phyloP scores from a whole-genome alignment of 257 asterid species.

The Orobanche coerulescens region DNA sequence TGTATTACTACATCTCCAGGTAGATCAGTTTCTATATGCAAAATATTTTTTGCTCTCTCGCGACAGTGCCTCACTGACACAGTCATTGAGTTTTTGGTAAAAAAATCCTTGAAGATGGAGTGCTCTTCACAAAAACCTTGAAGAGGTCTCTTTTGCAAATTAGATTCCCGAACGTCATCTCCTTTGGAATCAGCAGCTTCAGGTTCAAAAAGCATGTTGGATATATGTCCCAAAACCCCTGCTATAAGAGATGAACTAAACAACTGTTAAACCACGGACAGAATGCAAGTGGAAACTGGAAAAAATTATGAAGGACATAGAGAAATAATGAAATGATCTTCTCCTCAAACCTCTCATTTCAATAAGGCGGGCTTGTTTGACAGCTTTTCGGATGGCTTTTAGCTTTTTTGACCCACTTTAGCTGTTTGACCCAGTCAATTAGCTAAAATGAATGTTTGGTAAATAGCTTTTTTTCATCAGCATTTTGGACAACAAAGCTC shows the following conservation, averaged over 20 bases:
- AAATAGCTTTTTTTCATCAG: too few relatives aligned
- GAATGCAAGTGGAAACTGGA: slow-evolving; percentile 6
- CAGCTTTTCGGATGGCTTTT: too few relatives aligned
- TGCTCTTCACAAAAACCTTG: slow-evolving; percentile 75
- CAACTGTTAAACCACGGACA: slow-evolving; percentile 6
- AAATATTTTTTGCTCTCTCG: slow-evolving; percentile 41
- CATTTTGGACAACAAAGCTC: too few relatives aligned
- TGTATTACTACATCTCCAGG: slow-evolving; percentile 80
- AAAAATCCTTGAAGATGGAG: slow-evolving; percentile 50
- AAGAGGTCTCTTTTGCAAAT: slow-evolving; percentile 32
- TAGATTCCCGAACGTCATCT: slow-evolving; percentile 28
- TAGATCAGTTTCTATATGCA: slow-evolving; percentile 78
- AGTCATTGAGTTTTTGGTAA: slow-evolving; percentile 36
- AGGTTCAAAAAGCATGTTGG: slow-evolving; percentile 46
- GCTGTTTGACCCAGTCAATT: too few relatives aligned
- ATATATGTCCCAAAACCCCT: slow-evolving; percentile 61
- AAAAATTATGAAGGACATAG: not conserved
- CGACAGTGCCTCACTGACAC: slow-evolving; percentile 54
- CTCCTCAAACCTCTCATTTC: slow-evolving; percentile 9
- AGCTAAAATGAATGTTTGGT: too few relatives aligned
- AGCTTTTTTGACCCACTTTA: too few relatives aligned
- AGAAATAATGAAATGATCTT: not conserved
- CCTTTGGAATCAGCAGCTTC: slow-evolving; percentile 36
- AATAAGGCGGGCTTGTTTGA: too few relatives aligned
- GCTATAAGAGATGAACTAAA: slow-evolving; percentile 21